Evolutionary conservation across 495 filamentous ascomycete genomes (phyloP), one percentile per base, ranked within the genome.

Genomic region (Aspergillus bridgeri): DNA sequence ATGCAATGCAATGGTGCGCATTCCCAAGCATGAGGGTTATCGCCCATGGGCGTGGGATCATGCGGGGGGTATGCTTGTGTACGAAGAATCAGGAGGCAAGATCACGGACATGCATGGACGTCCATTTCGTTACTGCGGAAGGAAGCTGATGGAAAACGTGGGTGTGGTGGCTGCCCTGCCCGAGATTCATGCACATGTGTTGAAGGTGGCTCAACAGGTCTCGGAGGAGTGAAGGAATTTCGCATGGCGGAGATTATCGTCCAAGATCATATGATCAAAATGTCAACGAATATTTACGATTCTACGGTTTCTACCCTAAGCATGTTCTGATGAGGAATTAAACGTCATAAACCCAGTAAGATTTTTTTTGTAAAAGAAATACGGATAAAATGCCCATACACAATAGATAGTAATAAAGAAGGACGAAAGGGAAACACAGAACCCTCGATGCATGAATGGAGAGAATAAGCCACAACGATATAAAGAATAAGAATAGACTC

Each of bases 31-130:
- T 17, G 62, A 60, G 4, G 63, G 68, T 1, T 60, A 77, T 19
- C 63, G 61, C 7, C 77, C 72, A 19, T 80, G 79, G 66, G 67
- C 81, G 1, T 86, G 83, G 83, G 83, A 86, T 59, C 83, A 86
- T 62, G 81, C 80, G 0, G 83, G 82, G 4, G 82, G 79, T 0
- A 80, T 83, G 73, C 62, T 86, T 13, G 66, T 85, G 9, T 83
- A 83, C 45, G 74, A 80, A 59, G 83, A 86, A 59, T 70, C 79
- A 1, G 83, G 83, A 0, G 82, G 83, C 8, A 72, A 69, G 53
- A 69, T 86, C 24, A 85, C 77, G 0, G 83, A 86, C 56, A 65
- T 85, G 1, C 60, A 81, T 58, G 74, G 81, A 18, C 47, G 24
- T 25, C 42, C 48, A 1, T 51, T 65, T 42, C 45, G 50, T 21